A percentile compares a stretch with the other conserved stretches of the same genome.
Evolutionary conservation across 2,329 filamentous ascomycete genomes (phyloP).

Genomic region (Verticillium nonalfalfae): DNA sequence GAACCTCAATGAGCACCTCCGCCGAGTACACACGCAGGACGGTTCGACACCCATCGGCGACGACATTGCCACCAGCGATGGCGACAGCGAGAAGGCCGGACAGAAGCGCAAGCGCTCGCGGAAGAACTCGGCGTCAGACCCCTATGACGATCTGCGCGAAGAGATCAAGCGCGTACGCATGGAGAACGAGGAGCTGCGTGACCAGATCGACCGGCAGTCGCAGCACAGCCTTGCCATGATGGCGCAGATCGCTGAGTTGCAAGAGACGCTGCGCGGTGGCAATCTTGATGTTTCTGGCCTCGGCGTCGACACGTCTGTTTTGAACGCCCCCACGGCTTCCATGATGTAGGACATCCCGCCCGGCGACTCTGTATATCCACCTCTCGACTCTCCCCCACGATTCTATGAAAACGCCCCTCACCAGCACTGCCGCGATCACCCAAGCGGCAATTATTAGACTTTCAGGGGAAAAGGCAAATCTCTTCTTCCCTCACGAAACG

Average conservation of each 20-base stretch:
- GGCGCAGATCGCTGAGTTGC: constrained; percentile 39
- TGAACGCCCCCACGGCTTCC: constrained; percentile 29
- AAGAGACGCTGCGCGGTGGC: constrained; percentile 29
- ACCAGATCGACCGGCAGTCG: constrained; percentile 41
- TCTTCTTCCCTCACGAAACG: not conserved
- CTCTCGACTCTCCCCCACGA: not conserved
- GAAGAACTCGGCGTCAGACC: constrained; percentile 30
- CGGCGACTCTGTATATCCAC: not conserved
- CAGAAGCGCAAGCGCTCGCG: constrained; percentile 34
- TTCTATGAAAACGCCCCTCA: not conserved
- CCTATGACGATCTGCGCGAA: constrained; percentile 49
- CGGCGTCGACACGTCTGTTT: constrained; percentile 19
- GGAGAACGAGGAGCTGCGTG: constrained; percentile 55
- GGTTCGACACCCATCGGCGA: constrained; percentile 26
- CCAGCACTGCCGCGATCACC: not conserved
- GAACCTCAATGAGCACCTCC: constrained; percentile 88
- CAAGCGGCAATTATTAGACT: not conserved
- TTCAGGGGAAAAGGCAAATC: not conserved
- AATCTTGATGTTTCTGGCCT: constrained; percentile 18
- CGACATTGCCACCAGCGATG: constrained; percentile 35
- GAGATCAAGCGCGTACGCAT: constrained; percentile 61
- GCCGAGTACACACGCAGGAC: constrained; percentile 70
- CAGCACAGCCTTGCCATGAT: constrained; percentile 40
- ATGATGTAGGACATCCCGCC: constrained; percentile 25
- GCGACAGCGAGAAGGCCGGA: constrained; percentile 26